phyloP scores from a whole-genome alignment of 495 filamentous ascomycete species.

The Penicillium ochrochloron region DNA sequence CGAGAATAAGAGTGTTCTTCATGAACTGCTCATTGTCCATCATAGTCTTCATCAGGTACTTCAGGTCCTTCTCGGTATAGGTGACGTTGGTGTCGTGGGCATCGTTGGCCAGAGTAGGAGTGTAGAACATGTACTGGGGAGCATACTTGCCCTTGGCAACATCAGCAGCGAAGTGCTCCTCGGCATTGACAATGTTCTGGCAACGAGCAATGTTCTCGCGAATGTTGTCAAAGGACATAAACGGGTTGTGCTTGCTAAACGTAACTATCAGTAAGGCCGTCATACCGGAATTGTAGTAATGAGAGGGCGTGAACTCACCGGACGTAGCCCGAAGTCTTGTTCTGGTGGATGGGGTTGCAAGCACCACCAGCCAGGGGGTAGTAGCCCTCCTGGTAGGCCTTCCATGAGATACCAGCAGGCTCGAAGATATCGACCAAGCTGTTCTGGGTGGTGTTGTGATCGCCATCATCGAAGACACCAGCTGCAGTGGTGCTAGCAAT shows the following conservation, averaged over 20 bases:
- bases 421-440: slow-evolving; percentile 19
- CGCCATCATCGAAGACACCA: slow-evolving; percentile 20
- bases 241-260: slow-evolving; percentile 22
- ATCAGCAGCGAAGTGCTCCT: slow-evolving; percentile 18
- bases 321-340: slow-evolving; percentile 17
- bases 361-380: slow-evolving; percentile 14
- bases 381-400: slow-evolving; percentile 22
- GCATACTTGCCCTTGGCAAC: slow-evolving; percentile 16
- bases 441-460: slow-evolving; percentile 21
- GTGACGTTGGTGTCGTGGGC: slow-evolving; percentile 24
- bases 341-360: slow-evolving; percentile 19
- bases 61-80: slow-evolving; percentile 9
- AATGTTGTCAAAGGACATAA: slow-evolving; percentile 27
- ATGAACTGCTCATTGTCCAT: slow-evolving; percentile 42
- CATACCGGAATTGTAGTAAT: not conserved
- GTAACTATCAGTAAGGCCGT: not conserved
- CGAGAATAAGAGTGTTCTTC: slow-evolving; percentile 43
- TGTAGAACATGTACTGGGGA: slow-evolving; percentile 21
- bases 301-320: slow-evolving; percentile 7
- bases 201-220: slow-evolving; percentile 19
- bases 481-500: slow-evolving; percentile 16
- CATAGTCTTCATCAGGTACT: slow-evolving; percentile 39
- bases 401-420: slow-evolving; percentile 24
- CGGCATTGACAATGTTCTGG: slow-evolving; percentile 24
- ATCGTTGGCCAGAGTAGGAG: slow-evolving; percentile 14